These are phyloP conservation scores for Boletus subparvulus DNA, from an alignment of 768 basidiomycete genomes.

Conservation along the genomic window DNA sequence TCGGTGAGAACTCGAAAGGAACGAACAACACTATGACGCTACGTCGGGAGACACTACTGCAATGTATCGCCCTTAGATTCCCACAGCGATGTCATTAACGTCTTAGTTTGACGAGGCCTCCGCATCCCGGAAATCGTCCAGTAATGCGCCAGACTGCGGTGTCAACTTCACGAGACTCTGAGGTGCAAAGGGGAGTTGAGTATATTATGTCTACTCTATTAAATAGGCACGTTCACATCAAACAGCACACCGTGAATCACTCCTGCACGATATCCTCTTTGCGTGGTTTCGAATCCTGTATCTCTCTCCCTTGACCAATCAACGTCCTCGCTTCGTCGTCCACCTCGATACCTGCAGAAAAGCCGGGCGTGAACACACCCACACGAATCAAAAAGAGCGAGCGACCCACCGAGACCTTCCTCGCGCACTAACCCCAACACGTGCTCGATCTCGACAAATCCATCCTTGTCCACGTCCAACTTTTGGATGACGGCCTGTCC, in stretches of 20 bases:
- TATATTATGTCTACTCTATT: slow-evolving; percentile 12
- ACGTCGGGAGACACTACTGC: too few relatives aligned
- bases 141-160: too few relatives aligned
- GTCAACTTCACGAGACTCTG: background rate
- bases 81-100: too few relatives aligned
- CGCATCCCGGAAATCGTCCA: too few relatives aligned
- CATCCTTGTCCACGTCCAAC: slow-evolving; percentile 94
- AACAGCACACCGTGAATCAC: slow-evolving; percentile 29
- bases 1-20: too few relatives aligned
- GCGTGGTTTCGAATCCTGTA: slow-evolving; percentile 77
- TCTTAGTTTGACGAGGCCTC: too few relatives aligned
- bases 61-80: too few relatives aligned
- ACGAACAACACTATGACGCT: too few relatives aligned
- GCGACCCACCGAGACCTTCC: slow-evolving; percentile 70
- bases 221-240: slow-evolving; percentile 2
- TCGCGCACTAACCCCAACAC: slow-evolving; percentile 86
- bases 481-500: slow-evolving; percentile 87
- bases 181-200: background rate
- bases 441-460: slow-evolving; percentile 93
- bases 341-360: slow-evolving; percentile 64
- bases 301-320: slow-evolving; percentile 79
- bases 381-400: background rate
- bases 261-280: slow-evolving; percentile 96
- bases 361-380: background rate
- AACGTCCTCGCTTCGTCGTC: slow-evolving; percentile 84